phyloP scores from a whole-genome alignment of 2,329 filamentous ascomycete genomes.

The Myriangium duriaei region DNA sequence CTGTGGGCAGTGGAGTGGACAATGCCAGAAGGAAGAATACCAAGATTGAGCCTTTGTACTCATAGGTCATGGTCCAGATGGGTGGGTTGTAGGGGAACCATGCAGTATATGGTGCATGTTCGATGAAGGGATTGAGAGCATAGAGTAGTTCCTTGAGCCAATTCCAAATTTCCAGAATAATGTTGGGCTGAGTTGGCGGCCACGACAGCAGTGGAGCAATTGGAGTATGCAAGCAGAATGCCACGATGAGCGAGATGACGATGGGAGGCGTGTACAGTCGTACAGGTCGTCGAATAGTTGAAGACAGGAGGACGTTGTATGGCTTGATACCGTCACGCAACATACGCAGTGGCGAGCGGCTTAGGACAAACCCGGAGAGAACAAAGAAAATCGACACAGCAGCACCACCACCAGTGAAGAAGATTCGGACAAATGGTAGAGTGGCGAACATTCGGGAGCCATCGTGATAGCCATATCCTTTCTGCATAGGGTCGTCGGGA shows the following conservation, averaged over 20 bases:
- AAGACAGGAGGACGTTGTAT: neutral
- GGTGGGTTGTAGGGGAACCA: conserved; percentile 17
- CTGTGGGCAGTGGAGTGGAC: neutral
- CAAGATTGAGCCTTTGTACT: conserved; percentile 29
- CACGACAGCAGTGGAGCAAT: neutral
- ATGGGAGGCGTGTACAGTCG: conserved; percentile 3
- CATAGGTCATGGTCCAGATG: conserved; percentile 4
- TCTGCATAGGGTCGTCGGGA: neutral
- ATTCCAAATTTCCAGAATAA: neutral
- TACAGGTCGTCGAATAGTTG: conserved; percentile 1
- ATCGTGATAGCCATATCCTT: conserved; percentile 14
- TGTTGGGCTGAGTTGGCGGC: conserved; percentile 1
- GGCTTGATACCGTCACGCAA: neutral
- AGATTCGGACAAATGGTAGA: conserved; percentile 45
- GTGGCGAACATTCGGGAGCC: conserved; percentile 37
- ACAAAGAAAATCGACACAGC: conserved; percentile 44
- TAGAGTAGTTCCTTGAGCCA: conserved; percentile 1
- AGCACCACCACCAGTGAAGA: conserved; percentile 51
- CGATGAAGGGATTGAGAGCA: conserved; percentile 3
- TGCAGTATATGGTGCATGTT: neutral
- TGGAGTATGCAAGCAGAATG: conserved; percentile 1
- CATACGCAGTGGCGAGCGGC: conserved; percentile 26
- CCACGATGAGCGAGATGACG: neutral
- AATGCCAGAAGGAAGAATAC: neutral
- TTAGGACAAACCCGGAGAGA: conserved; percentile 41